Evolutionary conservation across 2,329 filamentous ascomycete genomes (phyloP).

Genomic region (Sphaerostilbella broomeana): DNA sequence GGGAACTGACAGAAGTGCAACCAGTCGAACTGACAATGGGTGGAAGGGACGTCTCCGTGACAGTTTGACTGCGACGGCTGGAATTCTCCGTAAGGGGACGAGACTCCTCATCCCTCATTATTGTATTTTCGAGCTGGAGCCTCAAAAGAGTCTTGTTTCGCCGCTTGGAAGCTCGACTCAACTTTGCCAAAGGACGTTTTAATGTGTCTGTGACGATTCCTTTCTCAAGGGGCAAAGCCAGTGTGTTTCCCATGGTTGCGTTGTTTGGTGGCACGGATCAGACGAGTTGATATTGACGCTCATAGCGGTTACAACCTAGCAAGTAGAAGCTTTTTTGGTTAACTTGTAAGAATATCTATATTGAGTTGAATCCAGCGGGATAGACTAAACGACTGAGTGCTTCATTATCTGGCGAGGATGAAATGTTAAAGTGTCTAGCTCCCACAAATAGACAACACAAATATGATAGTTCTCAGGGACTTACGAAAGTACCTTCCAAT

Average conservation of each 20-base stretch:
- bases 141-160: too few species aligned
- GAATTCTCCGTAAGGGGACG: background rate
- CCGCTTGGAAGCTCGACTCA: background rate
- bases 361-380: background rate
- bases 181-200: background rate
- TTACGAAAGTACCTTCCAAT: background rate
- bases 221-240: background rate
- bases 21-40: background rate
- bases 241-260: conserved; percentile 3
- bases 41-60: background rate
- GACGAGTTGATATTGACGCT: conserved; percentile 1
- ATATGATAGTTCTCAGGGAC: background rate
- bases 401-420: too few species aligned
- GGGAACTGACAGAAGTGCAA: background rate
- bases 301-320: too few species aligned
- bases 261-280: background rate
- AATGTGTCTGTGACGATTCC: background rate
- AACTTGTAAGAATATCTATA: background rate
- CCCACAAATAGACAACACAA: background rate
- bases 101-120: background rate
- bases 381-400: too few species aligned
- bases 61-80: background rate
- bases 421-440: background rate
- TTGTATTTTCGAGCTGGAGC: too few species aligned
- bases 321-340: background rate